phyloP scores from a whole-genome alignment of 129 eudicot genomes.

The Tagetes erecta region DNA sequence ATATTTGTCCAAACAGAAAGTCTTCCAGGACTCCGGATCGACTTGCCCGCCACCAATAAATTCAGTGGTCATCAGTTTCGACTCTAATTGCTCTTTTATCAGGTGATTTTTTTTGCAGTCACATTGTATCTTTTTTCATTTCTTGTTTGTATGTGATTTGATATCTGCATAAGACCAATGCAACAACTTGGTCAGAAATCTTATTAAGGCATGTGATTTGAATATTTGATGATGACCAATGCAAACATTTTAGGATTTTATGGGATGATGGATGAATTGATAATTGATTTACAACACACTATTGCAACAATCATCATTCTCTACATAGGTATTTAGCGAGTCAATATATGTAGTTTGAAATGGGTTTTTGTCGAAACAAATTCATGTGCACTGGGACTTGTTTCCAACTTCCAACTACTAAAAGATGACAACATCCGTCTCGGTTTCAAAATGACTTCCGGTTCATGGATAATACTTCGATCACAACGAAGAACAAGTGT shows the following conservation, averaged over 20 bases:
- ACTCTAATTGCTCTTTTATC: constrained; percentile 8
- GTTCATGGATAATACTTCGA: too few relatives aligned
- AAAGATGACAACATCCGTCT: too few relatives aligned
- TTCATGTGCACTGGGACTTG: too few relatives aligned
- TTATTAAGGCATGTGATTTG: not conserved
- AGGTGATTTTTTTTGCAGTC: constrained; percentile 17
- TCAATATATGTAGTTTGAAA: too few relatives aligned
- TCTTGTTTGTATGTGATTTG: constrained; percentile 15
- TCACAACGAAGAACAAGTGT: too few relatives aligned
- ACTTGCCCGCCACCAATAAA: constrained; percentile 32
- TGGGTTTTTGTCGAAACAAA: too few relatives aligned
- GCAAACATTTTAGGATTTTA: not conserved
- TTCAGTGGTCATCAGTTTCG: constrained; percentile 5
- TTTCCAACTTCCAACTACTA: too few relatives aligned
- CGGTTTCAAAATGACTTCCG: too few relatives aligned
- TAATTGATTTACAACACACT: too few relatives aligned
- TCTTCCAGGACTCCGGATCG: not conserved
- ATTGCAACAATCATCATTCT: too few relatives aligned
- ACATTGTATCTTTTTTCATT: not conserved
- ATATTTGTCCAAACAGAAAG: constrained; percentile 27
- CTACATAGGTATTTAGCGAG: too few relatives aligned
- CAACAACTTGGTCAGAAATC: constrained; percentile 11
- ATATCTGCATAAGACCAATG: constrained; percentile 20
- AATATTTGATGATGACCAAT: constrained; percentile 9
- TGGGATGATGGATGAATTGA: too few relatives aligned